Percentiles rank a stretch among this genome's conserved stretches.
Evolutionary conservation across 2,329 filamentous ascomycete genomes (phyloP).

Genomic region (Phialophora verrucosa): DNA sequence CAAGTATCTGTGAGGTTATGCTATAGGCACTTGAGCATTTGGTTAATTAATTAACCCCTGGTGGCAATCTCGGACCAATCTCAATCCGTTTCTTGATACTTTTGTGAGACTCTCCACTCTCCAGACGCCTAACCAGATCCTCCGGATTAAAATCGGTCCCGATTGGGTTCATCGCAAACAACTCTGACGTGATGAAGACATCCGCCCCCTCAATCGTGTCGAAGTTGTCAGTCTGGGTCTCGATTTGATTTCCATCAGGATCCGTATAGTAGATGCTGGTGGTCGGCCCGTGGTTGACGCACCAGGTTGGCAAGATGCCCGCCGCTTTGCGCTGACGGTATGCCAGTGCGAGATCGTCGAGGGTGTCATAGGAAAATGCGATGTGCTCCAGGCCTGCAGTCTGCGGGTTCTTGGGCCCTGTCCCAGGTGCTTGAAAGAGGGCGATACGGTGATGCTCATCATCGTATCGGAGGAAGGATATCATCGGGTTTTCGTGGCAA

Average conservation of each 20-base stretch:
- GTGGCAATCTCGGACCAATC: slow-evolving; percentile 14
- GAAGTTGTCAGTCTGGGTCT: slow-evolving; percentile 56
- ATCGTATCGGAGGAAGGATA: slow-evolving; percentile 26
- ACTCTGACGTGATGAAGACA: slow-evolving; percentile 17
- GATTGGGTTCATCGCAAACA: slow-evolving; percentile 25
- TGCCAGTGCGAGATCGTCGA: slow-evolving; percentile 46
- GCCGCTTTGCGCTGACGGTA: slow-evolving; percentile 44
- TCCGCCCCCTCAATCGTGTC: slow-evolving; percentile 22
- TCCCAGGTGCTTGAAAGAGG: slow-evolving; percentile 43
- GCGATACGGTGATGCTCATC: slow-evolving; percentile 51
- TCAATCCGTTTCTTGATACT: slow-evolving; percentile 22
- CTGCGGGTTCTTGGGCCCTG: slow-evolving; percentile 33
- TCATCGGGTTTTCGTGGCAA: background rate
- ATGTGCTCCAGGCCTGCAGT: slow-evolving; percentile 51
- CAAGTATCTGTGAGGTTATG: no score
- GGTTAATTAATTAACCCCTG: no score
- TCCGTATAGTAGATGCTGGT: slow-evolving; percentile 57
- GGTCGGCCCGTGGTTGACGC: slow-evolving; percentile 56
- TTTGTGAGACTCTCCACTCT: slow-evolving; percentile 13
- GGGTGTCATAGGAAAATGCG: slow-evolving; percentile 49
- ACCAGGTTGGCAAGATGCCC: slow-evolving; percentile 47
- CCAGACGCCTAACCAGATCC: slow-evolving; percentile 13
- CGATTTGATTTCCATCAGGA: slow-evolving; percentile 57
- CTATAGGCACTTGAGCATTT: no score
- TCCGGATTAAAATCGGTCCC: slow-evolving; percentile 30